Evolutionary conservation across 1,284 basidiomycete species (phyloP).

Genomic region (Ganoderma boninense): DNA sequence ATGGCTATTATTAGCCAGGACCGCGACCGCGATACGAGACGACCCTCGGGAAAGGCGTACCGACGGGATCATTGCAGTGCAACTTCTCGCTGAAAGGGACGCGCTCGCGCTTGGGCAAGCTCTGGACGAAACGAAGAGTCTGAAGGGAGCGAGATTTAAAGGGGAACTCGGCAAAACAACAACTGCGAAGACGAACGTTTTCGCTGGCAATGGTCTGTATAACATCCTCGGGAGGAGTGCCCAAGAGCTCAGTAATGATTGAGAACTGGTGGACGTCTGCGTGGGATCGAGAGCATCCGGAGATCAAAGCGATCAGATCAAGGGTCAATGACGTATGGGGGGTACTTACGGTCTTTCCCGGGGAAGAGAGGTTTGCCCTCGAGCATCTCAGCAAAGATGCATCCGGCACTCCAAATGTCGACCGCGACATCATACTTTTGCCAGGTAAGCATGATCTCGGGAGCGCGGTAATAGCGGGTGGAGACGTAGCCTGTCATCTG

Average conservation of each 20-base stretch:
- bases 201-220: conserved; percentile 99
- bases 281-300: background rate
- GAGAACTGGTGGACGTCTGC: conserved; percentile 99
- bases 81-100: conserved; percentile 97
- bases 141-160: conserved; percentile 42
- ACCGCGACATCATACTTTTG: conserved; percentile 99
- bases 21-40: conserved; percentile 2
- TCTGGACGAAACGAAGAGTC: conserved; percentile 99
- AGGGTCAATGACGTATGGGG: conserved; percentile 19
- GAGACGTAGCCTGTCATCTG: conserved; percentile 99
- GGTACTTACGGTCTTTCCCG: conserved; percentile 90
- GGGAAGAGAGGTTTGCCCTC: conserved; percentile 99
- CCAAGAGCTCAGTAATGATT: conserved; percentile 98
- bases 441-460: conserved; percentile 99
- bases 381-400: conserved; percentile 99
- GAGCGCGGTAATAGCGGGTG: conserved; percentile 98
- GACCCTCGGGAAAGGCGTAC: conserved; percentile 48
- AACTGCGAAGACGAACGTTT: conserved; percentile 70
- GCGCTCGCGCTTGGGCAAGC: conserved; percentile 94
- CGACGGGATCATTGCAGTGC: conserved; percentile 87
- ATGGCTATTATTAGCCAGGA: conserved; percentile 25
- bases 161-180: background rate
- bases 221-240: conserved; percentile 98
- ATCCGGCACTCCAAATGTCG: conserved; percentile 99
- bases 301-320: conserved; percentile 12